These are phyloP conservation scores for Trypethelium eluteriae DNA, from an alignment of 495 filamentous ascomycete species.

Conservation along the genomic window DNA sequence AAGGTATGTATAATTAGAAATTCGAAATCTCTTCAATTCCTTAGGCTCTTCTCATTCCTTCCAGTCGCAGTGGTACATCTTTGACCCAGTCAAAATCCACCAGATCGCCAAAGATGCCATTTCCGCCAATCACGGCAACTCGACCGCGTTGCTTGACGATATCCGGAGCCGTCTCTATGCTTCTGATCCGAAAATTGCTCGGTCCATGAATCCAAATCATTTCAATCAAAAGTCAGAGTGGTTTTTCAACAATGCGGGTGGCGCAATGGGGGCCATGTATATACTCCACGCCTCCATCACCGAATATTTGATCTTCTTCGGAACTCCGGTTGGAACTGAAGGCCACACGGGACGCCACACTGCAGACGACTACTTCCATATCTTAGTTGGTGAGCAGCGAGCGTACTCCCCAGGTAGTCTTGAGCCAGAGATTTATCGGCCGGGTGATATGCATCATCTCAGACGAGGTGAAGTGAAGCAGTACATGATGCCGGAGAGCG, in stretches of 20 bases:
- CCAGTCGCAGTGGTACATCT: neutral
- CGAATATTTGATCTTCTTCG: conserved; percentile 76
- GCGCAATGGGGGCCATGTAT: conserved; percentile 82
- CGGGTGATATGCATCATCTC: conserved; percentile 71
- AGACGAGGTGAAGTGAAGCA: conserved; percentile 70
- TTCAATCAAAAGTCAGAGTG: conserved; percentile 38
- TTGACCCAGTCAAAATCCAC: conserved; percentile 1
- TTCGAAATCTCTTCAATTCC: neutral
- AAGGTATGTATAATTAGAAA: neutral
- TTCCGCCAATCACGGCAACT: neutral
- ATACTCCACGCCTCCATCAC: conserved; percentile 82
- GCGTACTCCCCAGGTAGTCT: conserved; percentile 64
- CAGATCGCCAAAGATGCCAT: neutral
- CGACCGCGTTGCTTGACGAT: neutral
- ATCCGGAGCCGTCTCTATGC: neutral
- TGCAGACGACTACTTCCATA: conserved; percentile 89
- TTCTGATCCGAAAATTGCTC: neutral
- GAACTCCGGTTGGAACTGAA: conserved; percentile 79
- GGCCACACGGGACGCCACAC: conserved; percentile 81
- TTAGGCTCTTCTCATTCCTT: neutral
- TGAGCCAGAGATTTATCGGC: conserved; percentile 65
- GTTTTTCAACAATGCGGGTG: conserved; percentile 53
- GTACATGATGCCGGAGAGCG: conserved; percentile 65
- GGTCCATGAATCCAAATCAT: neutral
- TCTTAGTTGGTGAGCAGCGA: conserved; percentile 64